Base-by-base conservation (phyloP, 371 early-diverging fungal genomes). In the Rhizomucor pusillus region DNA sequence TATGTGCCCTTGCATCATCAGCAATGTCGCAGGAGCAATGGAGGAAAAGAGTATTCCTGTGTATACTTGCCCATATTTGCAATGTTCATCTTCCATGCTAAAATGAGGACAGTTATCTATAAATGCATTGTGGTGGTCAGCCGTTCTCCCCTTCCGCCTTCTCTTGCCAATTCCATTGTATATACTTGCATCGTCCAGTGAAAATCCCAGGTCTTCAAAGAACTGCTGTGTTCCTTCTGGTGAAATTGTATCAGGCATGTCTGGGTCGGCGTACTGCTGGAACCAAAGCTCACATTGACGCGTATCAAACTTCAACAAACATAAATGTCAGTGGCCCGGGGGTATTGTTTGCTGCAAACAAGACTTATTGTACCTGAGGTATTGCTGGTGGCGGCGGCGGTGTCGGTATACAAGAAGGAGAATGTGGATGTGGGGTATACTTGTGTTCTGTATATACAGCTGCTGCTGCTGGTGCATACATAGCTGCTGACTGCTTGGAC, bases 61-160 rank as follows among this genome's bases (percentile, higher is more conserved):
- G n/a, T n/a, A n/a, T n/a, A 35, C 59, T 68, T 76, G 78, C 82
- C 81, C 87, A 89, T 87, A 25, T 78, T 74, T 39, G 68, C 54
- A 22, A 82, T 79, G 16, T 77, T 56, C 68, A 89, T 69, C 56
- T 82, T 80, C 76, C 77, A 85, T 4, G 87, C 86, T 40, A 86
- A 62, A 5, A 78, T 80, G 44, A 88, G 66, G 53, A 84, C 79
- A 25, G 76, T 60, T 14, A 76, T 69, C 85, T 85, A 70, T 47
- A 47, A 36, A n/a, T n/a, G n/a, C n/a, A n/a, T n/a, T n/a, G n/a
- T n/a, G n/a, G n/a, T n/a, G n/a, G n/a, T n/a, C n/a, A n/a, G n/a
- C n/a, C n/a, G n/a, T n/a, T n/a, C n/a, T n/a, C n/a, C n/a, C n/a
- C n/a, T n/a, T n/a, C n/a, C n/a, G n/a, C n/a, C n/a, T n/a, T n/a